A percentile compares a stretch with the other conserved stretches of the same genome.
These are phyloP conservation scores for Fusarium burgessii DNA, from an alignment of 2,329 filamentous ascomycete genomes.

Conservation along the genomic window DNA sequence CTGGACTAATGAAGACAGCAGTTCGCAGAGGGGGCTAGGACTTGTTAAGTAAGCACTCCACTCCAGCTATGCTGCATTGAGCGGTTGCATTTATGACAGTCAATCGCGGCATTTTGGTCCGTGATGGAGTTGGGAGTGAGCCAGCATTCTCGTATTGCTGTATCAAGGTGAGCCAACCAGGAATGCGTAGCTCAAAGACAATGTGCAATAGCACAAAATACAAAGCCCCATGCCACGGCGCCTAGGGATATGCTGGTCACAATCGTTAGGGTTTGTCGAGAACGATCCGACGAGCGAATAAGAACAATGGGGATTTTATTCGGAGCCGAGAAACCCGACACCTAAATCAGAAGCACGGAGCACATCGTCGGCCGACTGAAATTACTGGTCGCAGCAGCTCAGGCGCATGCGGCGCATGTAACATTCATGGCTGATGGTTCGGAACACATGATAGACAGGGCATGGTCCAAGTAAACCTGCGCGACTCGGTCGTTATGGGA, in stretches of 20 bases:
- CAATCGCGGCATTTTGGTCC: conserved; percentile 11
- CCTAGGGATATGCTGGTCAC: conserved; percentile 7
- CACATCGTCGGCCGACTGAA: conserved; percentile 39
- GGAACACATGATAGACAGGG: conserved; percentile 30
- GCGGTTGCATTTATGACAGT: conserved; percentile 2
- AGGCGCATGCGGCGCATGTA: conserved; percentile 36
- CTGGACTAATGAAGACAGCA: conserved; percentile 17
- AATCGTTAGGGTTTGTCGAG: not conserved
- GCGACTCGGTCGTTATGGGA: not conserved
- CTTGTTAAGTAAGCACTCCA: conserved; percentile 19
- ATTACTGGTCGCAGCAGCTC: conserved; percentile 16
- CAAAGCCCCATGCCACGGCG: not conserved
- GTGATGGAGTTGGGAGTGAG: not conserved
- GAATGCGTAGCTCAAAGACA: not conserved
- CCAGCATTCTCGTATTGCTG: not conserved
- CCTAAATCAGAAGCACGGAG: conserved; percentile 28
- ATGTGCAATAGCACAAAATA: not conserved
- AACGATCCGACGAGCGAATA: conserved; percentile 4
- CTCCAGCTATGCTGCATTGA: conserved; percentile 20
- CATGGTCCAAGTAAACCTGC: not conserved
- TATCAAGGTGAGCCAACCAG: not conserved
- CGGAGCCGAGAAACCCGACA: conserved; percentile 43
- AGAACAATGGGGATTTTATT: conserved; percentile 12
- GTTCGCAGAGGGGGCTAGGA: conserved; percentile 1
- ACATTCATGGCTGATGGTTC: conserved; percentile 26